Base-by-base conservation (phyloP, 345 rosid genomes). In the Murraya paniculata region DNA sequence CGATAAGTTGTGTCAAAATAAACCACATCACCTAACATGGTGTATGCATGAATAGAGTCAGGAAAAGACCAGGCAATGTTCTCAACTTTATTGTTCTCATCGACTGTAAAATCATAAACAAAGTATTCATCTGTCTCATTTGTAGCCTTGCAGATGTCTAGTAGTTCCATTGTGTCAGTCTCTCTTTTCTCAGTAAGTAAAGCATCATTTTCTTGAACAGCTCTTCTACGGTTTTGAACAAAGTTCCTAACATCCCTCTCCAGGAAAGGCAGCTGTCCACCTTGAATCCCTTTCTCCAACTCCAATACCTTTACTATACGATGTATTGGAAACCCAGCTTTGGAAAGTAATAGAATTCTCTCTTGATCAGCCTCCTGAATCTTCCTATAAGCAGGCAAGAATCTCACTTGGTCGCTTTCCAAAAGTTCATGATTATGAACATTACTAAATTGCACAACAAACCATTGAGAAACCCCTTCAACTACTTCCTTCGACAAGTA, bases 31-130 rank as follows among this genome's bases (percentile, higher is more conserved):
- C 86, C 84, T 22, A 79, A 85, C 30, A 75, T 45, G 56, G 77
- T 59, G 55, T 85, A 83, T 56, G 81, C 78, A 68, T 76, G 62
- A 68, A 87, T 72, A 68, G 88, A 82, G 18, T 71, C 83, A 76
- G 80, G 77, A 78, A 78, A 85, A 0, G 85, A 79, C 90, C 90
- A 87, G 10, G 86, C 85, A 76, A 87, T 81, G 48, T 83, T 82
- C 81, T 87, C 88, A 80, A 85, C 68, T 73, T 84, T 85, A 55
- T 83, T 82, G 65, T 83, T 77, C 56, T 72, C 80, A 65, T 85
- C 90, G 9, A 85, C 73, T 10, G 86, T 81, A 71, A 81, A 83
- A 70, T 83, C 82, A 76, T 85, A 85, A 69, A 83, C 81, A 60
- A 87, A 85, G 72, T 78, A 68, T 72, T 83, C 82, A 78, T 87